These are phyloP conservation scores for Pestalotiopsis fici DNA, from an alignment of 2,329 filamentous ascomycete species.

Conservation along the genomic window DNA sequence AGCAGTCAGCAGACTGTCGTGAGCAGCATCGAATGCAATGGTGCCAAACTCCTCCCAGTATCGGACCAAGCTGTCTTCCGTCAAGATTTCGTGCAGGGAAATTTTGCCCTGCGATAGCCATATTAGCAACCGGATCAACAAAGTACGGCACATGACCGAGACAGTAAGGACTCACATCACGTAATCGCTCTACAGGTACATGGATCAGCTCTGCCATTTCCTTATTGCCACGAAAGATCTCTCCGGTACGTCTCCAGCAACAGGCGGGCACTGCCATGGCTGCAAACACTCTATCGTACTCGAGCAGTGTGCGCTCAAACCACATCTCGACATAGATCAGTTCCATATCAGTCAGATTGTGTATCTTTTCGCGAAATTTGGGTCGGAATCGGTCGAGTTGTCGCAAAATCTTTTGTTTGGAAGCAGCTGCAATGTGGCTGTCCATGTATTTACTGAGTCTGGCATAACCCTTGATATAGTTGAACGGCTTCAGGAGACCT, in stretches of 20 bases:
- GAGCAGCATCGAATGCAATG: conserved; percentile 91
- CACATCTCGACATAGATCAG: conserved; percentile 97
- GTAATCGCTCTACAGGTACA: conserved; percentile 84
- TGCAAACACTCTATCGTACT: conserved; percentile 97
- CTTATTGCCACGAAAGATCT: conserved; percentile 96
- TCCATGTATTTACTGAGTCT: conserved; percentile 91
- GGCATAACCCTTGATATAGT: conserved; percentile 96
- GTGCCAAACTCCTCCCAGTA: conserved; percentile 99
- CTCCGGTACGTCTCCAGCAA: conserved; percentile 93
- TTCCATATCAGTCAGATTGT: conserved; percentile 89
- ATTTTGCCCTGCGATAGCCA: conserved; percentile 74
- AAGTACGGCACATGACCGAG: neutral
- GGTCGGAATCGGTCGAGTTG: conserved; percentile 92
- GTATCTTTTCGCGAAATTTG: conserved; percentile 94
- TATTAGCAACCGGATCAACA: conserved; percentile 7
- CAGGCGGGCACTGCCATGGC: conserved; percentile 99
- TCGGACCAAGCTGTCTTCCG: conserved; percentile 90
- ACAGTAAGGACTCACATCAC: conserved; percentile 70
- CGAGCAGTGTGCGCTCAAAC: conserved; percentile 96
- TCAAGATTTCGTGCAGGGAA: conserved; percentile 92
- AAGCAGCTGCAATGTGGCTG: conserved; percentile 76
- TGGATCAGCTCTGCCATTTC: conserved; percentile 98
- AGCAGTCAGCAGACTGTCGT: conserved; percentile 93
- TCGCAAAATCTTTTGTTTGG: conserved; percentile 87
- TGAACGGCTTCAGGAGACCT: conserved; percentile 92